Conservation (phyloP, 257 asterid genomes). For the Primulina tabacum region DNA sequence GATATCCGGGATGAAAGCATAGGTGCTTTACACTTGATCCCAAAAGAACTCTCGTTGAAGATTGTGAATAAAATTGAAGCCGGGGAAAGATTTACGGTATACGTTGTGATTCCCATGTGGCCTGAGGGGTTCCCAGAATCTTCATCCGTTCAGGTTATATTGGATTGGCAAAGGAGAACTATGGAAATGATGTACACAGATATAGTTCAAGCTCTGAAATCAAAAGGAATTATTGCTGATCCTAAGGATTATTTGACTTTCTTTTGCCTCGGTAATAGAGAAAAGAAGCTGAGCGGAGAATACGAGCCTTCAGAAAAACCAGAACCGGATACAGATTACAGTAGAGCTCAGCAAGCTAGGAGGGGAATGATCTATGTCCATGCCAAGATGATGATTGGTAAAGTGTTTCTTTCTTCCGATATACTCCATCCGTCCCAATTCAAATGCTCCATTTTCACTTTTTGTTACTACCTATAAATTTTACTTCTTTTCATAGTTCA, state of each 20-base stretch:
- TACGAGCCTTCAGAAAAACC: constrained; percentile 33
- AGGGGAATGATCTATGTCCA: constrained; percentile 41
- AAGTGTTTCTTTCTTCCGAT: background rate
- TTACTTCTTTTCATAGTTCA: background rate
- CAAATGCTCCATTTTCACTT: background rate
- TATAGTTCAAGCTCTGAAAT: constrained; percentile 25
- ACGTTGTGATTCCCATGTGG: constrained; percentile 38
- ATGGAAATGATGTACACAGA: constrained; percentile 43
- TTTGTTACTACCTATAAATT: background rate
- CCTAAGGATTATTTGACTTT: constrained; percentile 37
- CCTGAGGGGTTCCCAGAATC: constrained; percentile 37
- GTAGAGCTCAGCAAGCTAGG: constrained; percentile 29
- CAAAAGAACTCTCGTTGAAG: constrained; percentile 33
- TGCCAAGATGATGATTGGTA: constrained; percentile 38
- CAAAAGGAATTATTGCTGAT: constrained; percentile 24
- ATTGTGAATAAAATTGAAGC: constrained; percentile 34
- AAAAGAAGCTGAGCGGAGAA: constrained; percentile 28
- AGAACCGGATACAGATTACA: constrained; percentile 24
- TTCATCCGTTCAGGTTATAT: constrained; percentile 29
- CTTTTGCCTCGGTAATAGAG: constrained; percentile 39
- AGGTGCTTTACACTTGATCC: constrained; percentile 31
- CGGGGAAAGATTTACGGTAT: constrained; percentile 29
- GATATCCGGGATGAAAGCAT: constrained; percentile 25
- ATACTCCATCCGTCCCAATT: background rate
- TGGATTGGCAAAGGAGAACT: constrained; percentile 32